Evolutionary conservation across 768 basidiomycete species (phyloP).

Genomic region (Macrolepiota fuliginosa): DNA sequence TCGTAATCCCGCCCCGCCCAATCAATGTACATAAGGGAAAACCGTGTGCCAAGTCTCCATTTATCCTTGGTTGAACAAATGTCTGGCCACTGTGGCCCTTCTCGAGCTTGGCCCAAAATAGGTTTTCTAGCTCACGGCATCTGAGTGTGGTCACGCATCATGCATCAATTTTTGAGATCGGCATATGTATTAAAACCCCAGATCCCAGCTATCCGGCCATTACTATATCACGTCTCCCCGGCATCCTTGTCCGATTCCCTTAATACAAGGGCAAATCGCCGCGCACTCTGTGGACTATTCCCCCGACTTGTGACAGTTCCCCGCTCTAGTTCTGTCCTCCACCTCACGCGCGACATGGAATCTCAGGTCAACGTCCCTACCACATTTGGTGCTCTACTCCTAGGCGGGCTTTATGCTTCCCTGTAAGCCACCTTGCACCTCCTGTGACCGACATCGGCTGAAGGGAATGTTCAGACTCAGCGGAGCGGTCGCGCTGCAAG

Average conservation of each 20-base stretch:
- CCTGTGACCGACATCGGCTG: neutral
- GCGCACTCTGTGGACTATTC: neutral
- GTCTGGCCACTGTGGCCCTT: neutral
- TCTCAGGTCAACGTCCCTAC: conserved; percentile 25
- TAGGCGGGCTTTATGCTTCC: conserved; percentile 36
- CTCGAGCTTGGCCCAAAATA: neutral
- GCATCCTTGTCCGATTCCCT: neutral
- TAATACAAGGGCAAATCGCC: neutral
- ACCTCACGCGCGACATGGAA: conserved; percentile 14
- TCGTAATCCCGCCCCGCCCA: neutral
- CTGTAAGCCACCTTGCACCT: conserved; percentile 24
- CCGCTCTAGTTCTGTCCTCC: neutral
- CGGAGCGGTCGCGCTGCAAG: conserved; percentile 34
- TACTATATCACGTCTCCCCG: neutral
- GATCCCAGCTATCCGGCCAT: neutral
- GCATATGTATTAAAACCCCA: neutral
- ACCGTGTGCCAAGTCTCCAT: neutral
- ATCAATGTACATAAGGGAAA: neutral
- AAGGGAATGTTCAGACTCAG: conserved; percentile 17
- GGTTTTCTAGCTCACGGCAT: neutral
- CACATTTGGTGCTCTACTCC: conserved; percentile 36
- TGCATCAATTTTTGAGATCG: neutral
- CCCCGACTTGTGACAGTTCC: neutral
- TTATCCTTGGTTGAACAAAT: neutral
- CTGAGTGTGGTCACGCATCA: neutral